Evolutionary conservation across 371 early-diverging fungal genomes (phyloP).

Genomic region (Phascolomyces articulosus): DNA sequence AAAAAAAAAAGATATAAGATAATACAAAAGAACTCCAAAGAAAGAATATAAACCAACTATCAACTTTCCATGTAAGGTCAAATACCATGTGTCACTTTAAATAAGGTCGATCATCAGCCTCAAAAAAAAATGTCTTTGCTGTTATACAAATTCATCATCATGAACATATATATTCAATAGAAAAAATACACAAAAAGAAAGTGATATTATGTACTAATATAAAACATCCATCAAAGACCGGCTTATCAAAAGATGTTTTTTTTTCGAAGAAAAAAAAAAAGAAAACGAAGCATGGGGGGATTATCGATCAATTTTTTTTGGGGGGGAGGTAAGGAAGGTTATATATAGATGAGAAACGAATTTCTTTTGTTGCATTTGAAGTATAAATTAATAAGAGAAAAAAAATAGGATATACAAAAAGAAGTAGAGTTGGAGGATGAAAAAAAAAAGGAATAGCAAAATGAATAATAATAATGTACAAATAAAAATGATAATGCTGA

Average conservation of each 20-base stretch:
- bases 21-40: not conserved
- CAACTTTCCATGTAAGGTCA: not conserved
- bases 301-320: too few species aligned
- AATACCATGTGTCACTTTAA: not conserved
- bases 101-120: not conserved
- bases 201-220: not conserved
- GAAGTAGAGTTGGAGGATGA: not conserved
- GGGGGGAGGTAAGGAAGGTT: too few species aligned
- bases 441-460: not conserved
- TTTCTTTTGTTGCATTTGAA: not conserved
- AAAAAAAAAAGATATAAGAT: not conserved
- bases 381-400: not conserved
- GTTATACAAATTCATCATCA: too few species aligned
- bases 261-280: not conserved
- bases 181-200: too few species aligned
- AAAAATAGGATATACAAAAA: conserved; percentile 1
- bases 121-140: too few species aligned
- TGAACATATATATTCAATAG: too few species aligned
- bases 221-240: not conserved
- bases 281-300: too few species aligned
- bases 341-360: too few species aligned
- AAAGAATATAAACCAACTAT: not conserved
- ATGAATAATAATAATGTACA: not conserved
- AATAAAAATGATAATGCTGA: not conserved
- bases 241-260: conserved; percentile 5